Base-by-base conservation (phyloP, 1,284 basidiomycete genomes). In the Ustilago xerochloae region DNA sequence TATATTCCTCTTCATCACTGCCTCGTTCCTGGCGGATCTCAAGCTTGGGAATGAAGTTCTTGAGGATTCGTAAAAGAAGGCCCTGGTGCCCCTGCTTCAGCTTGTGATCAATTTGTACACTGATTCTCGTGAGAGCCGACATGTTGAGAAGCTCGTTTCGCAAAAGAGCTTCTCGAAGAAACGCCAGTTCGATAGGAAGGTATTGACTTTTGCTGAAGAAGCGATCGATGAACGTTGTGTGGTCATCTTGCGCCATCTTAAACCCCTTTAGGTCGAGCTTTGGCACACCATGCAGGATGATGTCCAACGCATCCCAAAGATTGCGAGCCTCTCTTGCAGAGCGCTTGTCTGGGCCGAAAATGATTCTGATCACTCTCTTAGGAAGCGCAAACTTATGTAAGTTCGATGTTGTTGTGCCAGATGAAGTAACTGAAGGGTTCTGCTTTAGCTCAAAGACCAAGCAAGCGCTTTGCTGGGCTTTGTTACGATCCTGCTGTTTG, bases 61-160 rank as follows among this genome's bases (percentile, higher is more conserved):
- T 63, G 52, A 70, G 55, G 0, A 47, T 36, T 8, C 41, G 22
- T 2, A 70, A 18, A 15, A 62, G 61, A 4, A 56, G 53, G n/a
- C 29, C 22, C 10, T 60, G 47, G 15, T 61, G 46, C 1, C 38
- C 26, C 7, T 24, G 32, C n/a, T 12, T 4, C 24, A 70, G 41
- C 48, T 64, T 5, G 1, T 29, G 5, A 3, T 64, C 50, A 6
- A 70, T 28, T 13, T 33, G 26, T 12, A 36, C 22, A 15, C 8
- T 38, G 38, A 68, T 30, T 30, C 45, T 48, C 1, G 4, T 30
- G 4, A 70, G 58, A 9, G 62, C 61, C 2, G 61, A 52, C 1
- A 59, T 43, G 26, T 53, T 58, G 2, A 70, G 22, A 1, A 70
- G 57, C 51, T 64, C 67, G 36, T 70, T 70, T 8, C 67, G 62